Percentiles rank a stretch among this genome's conserved stretches.
These are phyloP conservation scores for Ustilago hordei DNA, from an alignment of 1,284 basidiomycete species.

Conservation along the genomic window DNA sequence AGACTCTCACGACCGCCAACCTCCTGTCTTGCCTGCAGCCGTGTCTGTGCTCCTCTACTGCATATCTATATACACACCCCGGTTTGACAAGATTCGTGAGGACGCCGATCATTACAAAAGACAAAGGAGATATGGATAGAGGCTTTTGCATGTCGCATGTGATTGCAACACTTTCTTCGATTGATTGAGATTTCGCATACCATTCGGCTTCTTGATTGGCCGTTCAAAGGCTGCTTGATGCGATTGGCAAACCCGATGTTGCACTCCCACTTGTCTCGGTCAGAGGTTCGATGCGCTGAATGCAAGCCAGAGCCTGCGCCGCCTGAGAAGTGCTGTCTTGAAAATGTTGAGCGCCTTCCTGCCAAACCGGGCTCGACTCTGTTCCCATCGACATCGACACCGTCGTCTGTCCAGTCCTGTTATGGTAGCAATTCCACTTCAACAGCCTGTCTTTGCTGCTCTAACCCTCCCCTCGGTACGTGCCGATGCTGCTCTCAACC, in stretches of 20 bases:
- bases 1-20: not conserved
- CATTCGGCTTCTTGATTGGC: not conserved
- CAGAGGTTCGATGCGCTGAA: conserved; percentile 17
- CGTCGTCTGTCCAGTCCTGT: not conserved
- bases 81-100: not conserved
- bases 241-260: not conserved
- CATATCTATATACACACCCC: not conserved
- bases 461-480: not conserved
- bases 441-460: not conserved
- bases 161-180: not conserved
- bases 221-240: not conserved
- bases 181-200: not conserved
- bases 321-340: not conserved
- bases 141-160: not conserved
- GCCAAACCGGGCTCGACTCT: not conserved
- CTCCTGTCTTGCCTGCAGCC: not conserved
- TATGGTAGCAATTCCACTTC: not conserved
- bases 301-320: conserved; percentile 20
- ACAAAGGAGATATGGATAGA: not conserved
- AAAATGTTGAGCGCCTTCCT: not conserved
- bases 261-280: not conserved
- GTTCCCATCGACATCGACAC: not conserved
- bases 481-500: not conserved
- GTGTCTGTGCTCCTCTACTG: not conserved
- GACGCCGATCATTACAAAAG: not conserved